Evolutionary conservation across 768 basidiomycete genomes (phyloP), one percentile per base, ranked within the genome.

Genomic region (Terana coerulea): DNA sequence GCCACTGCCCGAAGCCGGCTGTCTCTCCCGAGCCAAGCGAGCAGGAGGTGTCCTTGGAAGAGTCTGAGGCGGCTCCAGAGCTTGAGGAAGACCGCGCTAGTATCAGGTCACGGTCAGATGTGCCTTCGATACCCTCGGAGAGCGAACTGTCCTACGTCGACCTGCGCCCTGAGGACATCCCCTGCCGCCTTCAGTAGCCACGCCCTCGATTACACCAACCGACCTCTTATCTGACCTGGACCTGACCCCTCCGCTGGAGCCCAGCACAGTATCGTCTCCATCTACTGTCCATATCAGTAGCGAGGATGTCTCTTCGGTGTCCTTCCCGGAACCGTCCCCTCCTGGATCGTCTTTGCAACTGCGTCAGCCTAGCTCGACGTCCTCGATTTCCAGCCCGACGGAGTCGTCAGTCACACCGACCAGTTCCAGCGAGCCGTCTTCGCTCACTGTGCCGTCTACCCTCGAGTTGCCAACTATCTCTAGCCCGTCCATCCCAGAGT

Each of bases 321-420:
- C 63, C 25, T 48, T 64, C 14, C 56, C 61, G 5, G 57, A 54
- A 0, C 61, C 69, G 10, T 71, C 62, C 17, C 67, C 58, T 0
- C 67, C 72, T 30, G 61, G 62, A 11, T 66, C 66, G 10, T 64
- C 67, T n/a, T 61, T 31, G 64, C 66, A 6, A 60, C 21, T 45
- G 29, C 31, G 19, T 17, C 53, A 37, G 5, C 30, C 40, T 3
- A 46, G 45, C 17, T 57, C 67, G 8, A 22, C 62, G 10, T 73
- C 71, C 9, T 72, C 72, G 0, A 60, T 76, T 2, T 72, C 72
- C 22, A 75, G 69, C 41, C 57, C 76, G 36, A 72, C 76, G 0
- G 71, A 76, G 31, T 69, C 75, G 3, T 77, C 75, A 1, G 58
- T 67, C 2, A 61, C 64, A 57, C 71, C 47, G 51, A 48, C 67